Base-by-base conservation (phyloP, 345 rosid genomes). In the Nephelium lappaceum region DNA sequence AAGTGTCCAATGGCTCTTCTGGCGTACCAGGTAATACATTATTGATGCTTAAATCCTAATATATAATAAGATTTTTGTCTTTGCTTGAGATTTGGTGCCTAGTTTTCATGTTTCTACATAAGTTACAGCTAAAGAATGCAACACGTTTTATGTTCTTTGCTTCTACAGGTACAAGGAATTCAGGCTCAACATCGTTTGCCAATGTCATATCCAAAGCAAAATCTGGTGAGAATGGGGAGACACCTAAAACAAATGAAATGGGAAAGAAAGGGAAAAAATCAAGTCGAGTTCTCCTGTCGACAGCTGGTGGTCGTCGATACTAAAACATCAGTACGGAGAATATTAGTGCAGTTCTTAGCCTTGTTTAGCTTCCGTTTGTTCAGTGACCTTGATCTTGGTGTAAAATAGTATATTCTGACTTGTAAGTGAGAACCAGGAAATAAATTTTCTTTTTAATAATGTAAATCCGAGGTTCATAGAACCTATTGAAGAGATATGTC, bases 231-330 rank as follows among this genome's bases (percentile, higher is more conserved):
- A 85, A 71, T 76, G 47, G 76, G 81, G 85, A 78, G 1, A 53
- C 82, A n/a, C 84, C 82, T 63, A 85, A 80, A 83, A 63, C 41
- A 53, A 92, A 89, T 64, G 97, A 88, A 79, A 65, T 39, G 6
- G 95, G 93, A 27, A 92, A 87, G 90, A 94, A 90, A 86, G 97
- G 95, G 47, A 96, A 88, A 88, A 96, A 89, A 84, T 71, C 81
- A 0, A 90, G 82, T 72, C 90, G 91, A 42, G 94, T 96, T 64
- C 96, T 95, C 69, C 16, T 95, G 76, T 93, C 98, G 1, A 93
- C 99, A n/a, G 79, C 95, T 7, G 89, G 96, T 72, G 95, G 90
- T 47, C 87, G 98, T 55, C 93, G 97, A 61, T 95, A 93, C 84
- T 93, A 83, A 87, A 51, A 67, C 45, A 5, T n/a, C 49, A 15